A percentile compares a stretch with the other conserved stretches of the same genome.
phyloP scores from a whole-genome alignment of 352 stramenopile species.

The Plasmopara halstedii region DNA sequence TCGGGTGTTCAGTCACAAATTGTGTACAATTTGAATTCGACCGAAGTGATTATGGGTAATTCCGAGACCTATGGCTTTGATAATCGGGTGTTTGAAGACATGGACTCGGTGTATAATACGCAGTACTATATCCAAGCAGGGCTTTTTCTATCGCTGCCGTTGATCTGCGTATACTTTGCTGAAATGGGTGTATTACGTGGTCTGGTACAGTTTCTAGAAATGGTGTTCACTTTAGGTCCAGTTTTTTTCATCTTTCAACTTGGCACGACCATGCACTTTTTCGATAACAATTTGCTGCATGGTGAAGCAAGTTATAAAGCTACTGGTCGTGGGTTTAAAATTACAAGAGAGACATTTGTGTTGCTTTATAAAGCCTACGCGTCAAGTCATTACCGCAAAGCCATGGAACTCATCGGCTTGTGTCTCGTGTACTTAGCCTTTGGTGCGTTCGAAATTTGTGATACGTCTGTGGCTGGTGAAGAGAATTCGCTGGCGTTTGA shows the following conservation, averaged over 20 bases:
- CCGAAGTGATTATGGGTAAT: constrained; percentile 62
- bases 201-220: constrained; percentile 67
- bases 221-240: constrained; percentile 66
- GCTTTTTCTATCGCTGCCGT: constrained; percentile 66
- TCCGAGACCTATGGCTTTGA: constrained; percentile 39
- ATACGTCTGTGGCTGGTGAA: constrained; percentile 30
- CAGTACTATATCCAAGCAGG: constrained; percentile 82
- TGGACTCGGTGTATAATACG: constrained; percentile 67
- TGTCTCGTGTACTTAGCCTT: constrained; percentile 72
- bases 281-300: constrained; percentile 77
- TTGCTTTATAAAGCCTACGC: constrained; percentile 78
- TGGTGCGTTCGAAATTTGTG: constrained; percentile 60
- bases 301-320: constrained; percentile 76
- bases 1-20: constrained; percentile 63
- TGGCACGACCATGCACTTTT: constrained; percentile 82
- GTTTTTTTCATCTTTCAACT: constrained; percentile 80
- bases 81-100: constrained; percentile 49
- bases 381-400: constrained; percentile 66
- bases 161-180: constrained; percentile 75
- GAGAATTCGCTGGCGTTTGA: constrained; percentile 42
- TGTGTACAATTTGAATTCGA: constrained; percentile 69
- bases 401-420: constrained; percentile 65
- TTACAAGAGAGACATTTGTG: constrained; percentile 75
- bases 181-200: constrained; percentile 65
- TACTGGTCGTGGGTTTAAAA: constrained; percentile 78